A percentile compares a stretch with the other conserved stretches of the same genome.
Conservation (phyloP, 331 rosid species). For the Stylosanthes scabra region DNA sequence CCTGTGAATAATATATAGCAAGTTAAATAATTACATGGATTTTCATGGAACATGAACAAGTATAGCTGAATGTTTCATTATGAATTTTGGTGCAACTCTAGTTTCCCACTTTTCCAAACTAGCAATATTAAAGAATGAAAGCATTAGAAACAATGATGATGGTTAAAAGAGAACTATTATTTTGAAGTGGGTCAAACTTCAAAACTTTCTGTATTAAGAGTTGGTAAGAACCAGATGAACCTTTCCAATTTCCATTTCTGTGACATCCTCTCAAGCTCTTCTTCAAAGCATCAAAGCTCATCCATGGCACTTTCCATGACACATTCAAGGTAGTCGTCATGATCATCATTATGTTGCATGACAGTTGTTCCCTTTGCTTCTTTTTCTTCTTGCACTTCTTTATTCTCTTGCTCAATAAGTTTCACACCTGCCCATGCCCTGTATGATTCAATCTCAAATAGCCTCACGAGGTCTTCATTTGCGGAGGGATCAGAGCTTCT, state of each 20-base stretch:
- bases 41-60: neutral
- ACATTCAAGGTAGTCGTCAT: conserved; percentile 64
- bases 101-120: neutral
- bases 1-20: neutral
- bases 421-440: conserved; percentile 89
- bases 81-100: neutral
- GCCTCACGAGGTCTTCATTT: conserved; percentile 78
- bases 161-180: neutral
- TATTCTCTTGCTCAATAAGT: conserved; percentile 55
- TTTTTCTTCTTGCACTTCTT: conserved; percentile 48
- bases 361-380: conserved; percentile 54
- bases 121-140: neutral
- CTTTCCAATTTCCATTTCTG: conserved; percentile 60
- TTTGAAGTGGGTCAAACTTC: neutral
- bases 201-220: neutral
- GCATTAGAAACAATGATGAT: neutral
- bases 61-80: neutral
- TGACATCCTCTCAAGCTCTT: conserved; percentile 64
- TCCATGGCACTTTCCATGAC: conserved; percentile 87
- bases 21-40: neutral
- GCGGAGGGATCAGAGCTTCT: conserved; percentile 77
- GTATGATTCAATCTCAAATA: conserved; percentile 93
- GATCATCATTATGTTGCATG: conserved; percentile 54
- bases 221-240: conserved; percentile 76
- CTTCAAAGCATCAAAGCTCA: conserved; percentile 77